Evolutionary conservation across 1,284 basidiomycete genomes (phyloP), one percentile per base, ranked within the genome.

Genomic region (Leccinum insigne): DNA sequence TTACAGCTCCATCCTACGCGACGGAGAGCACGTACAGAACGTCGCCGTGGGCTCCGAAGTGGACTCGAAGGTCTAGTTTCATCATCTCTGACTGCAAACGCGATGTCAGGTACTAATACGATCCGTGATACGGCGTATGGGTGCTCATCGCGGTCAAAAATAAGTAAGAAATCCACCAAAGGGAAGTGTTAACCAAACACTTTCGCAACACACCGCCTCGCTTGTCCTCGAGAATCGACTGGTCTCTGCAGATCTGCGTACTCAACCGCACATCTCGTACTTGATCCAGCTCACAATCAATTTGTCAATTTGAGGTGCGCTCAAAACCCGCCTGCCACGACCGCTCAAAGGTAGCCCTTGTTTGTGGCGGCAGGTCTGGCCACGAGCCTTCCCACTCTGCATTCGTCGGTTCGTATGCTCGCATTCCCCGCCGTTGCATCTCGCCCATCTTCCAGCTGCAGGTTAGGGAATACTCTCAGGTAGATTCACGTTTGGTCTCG

Each of bases 351-450:
- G 95, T 97, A 52, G 86, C 92, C 2, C 79, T 97, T 21, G 85
- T 98, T 72, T 95, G 92, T 69, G 95, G 95, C 29, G 95, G 95
- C 26, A 95, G 95, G 47, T 90, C 91, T 40, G 96, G 96, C 2
- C 95, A 97, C 76, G 95, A 97, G 74, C 95, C 95, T 26, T 86
- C 94, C 18, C 92, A 95, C 77, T 86, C 92, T 16, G 92, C 88
- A 2, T 95, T 92, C 71, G 92, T 93, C 42, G 91, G 91, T 90
- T 63, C 7, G 65, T 67, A n/a, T 18, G 35, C 57, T 9, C 23
- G 2, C 66, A 7, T 18, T 23, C 54, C 0, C 32, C n/a, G 2
- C 23, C 26, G 3, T 42, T 18, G 16, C 10, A 42, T 63, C 59
- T 67, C 26, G 13, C 7, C 29, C 8, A 57, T 42, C 26, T 23